Evolutionary conservation across 169 alveolate genomes (phyloP), one percentile per base, ranked within the genome.

Genomic region (Blepharisma undulans): DNA sequence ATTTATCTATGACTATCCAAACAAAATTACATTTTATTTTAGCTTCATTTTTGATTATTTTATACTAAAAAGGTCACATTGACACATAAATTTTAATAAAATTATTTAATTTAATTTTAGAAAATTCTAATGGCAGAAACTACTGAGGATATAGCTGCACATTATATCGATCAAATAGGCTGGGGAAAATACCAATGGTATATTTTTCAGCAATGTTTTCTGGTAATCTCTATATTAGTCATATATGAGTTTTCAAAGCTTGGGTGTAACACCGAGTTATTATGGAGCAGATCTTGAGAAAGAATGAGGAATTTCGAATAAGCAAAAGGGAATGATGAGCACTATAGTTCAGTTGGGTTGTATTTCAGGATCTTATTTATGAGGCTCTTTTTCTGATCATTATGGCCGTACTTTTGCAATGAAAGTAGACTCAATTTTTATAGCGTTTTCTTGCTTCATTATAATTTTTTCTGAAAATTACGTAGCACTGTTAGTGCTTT

Each of bases 171-270:
- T 16, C 19, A 79, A 79, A 79, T 79, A 25, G 87, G 87, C 36
- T 79, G 87, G 89, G 77, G 77, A n/a, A 84, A 48, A 84, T 84
- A n/a, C 34, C 78, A 32, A 48, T 19, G 48, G n/a, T 22, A 84
- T 27, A 18, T 61, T 1, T 79, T 79, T 79, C 7, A n/a, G 71
- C 72, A 30, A 12, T 79, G 87, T 79, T 25, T 25, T 33, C 19
- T 30, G 29, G 87, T 79, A 79, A 79, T 27, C 27, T 79, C 12
- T 12, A 79, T 79, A 30, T 72, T n/a, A 79, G 87, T 21, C 87
- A 21, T 33, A n/a, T 18, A 72, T 22, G 29, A 72, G 19, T 29
- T 22, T 25, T 29, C 29, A 72, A 4, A 16, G 10, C 10, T 18
- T 22, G 22, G 19, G 16, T 72, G 19, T 25, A 12, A 8, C 29